phyloP scores from a whole-genome alignment of 2,329 filamentous ascomycete species.

The Talaromyces rugulosus region DNA sequence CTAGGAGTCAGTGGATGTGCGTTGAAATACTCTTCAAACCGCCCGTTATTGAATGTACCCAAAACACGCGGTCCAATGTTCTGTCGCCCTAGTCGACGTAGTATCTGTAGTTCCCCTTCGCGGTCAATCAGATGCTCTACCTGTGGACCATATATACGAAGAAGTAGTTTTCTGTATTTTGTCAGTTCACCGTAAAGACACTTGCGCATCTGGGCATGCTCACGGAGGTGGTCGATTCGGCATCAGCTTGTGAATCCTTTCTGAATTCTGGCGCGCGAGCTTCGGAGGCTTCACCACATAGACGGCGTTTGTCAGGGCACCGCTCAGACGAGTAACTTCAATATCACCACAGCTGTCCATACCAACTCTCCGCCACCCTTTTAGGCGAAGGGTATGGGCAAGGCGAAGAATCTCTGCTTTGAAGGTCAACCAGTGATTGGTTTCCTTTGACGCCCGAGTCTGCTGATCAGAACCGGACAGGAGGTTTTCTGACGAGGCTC shows the following conservation, averaged over 20 bases:
- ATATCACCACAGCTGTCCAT: slow-evolving; percentile 41
- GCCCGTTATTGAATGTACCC: slow-evolving; percentile 88
- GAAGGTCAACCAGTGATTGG: slow-evolving; percentile 76
- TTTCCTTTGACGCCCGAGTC: slow-evolving; percentile 60
- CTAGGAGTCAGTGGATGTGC: slow-evolving; percentile 72
- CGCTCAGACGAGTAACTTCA: slow-evolving; percentile 58
- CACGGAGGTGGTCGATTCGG: slow-evolving; percentile 51
- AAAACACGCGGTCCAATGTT: slow-evolving; percentile 88
- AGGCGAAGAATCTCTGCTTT: slow-evolving; percentile 89
- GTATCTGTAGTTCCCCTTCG: slow-evolving; percentile 80
- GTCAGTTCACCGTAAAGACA: background rate
- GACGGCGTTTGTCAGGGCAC: slow-evolving; percentile 91
- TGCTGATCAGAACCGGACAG: slow-evolving; percentile 40
- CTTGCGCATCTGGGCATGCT: slow-evolving; percentile 24
- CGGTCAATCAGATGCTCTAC: slow-evolving; percentile 95
- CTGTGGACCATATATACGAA: slow-evolving; percentile 91
- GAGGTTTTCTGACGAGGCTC: slow-evolving; percentile 39
- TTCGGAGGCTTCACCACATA: slow-evolving; percentile 86
- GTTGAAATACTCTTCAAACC: slow-evolving; percentile 92
- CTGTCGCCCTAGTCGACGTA: slow-evolving; percentile 81
- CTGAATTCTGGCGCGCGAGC: slow-evolving; percentile 36
- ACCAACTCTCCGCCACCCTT: slow-evolving; percentile 83
- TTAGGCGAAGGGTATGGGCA: slow-evolving; percentile 80
- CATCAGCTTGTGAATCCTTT: slow-evolving; percentile 32
- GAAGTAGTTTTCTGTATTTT: slow-evolving; percentile 64